These are phyloP conservation scores for Leucocoprinus birnbaumii DNA, from an alignment of 768 basidiomycete species.

Conservation along the genomic window DNA sequence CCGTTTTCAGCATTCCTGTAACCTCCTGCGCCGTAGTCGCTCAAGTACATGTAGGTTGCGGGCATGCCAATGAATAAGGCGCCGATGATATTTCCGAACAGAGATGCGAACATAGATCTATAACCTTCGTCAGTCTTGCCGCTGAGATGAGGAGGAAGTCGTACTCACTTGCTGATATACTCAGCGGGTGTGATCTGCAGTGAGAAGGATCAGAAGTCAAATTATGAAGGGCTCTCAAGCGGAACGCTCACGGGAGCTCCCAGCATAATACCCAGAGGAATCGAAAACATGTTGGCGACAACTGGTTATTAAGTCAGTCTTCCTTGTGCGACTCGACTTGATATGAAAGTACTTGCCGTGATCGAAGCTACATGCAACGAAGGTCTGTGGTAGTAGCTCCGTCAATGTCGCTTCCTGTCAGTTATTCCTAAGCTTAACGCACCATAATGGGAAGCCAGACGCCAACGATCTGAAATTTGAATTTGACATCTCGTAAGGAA, in stretches of 20 bases:
- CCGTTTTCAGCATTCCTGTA: neutral
- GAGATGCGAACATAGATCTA: neutral
- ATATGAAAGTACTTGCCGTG: constrained; percentile 47
- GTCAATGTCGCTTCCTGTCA: too few relatives aligned
- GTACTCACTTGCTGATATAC: constrained; percentile 62
- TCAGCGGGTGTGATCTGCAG: constrained; percentile 44
- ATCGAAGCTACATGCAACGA: constrained; percentile 69
- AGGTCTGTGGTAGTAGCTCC: constrained; percentile 37
- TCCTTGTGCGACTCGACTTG: too few relatives aligned
- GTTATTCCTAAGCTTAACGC: constrained; percentile 12
- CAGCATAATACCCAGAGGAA: constrained; percentile 71
- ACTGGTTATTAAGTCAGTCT: constrained; percentile 30
- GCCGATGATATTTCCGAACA: neutral
- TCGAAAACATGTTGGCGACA: constrained; percentile 74
- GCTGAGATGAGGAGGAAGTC: too few relatives aligned
- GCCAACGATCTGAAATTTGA: constrained; percentile 57
- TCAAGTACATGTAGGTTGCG: neutral
- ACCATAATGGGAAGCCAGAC: constrained; percentile 80
- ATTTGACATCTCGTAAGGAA: too few relatives aligned
- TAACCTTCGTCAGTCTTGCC: neutral
- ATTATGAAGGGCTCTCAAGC: neutral
- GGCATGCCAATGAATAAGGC: neutral
- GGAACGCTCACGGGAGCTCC: constrained; percentile 50
- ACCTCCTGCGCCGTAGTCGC: neutral
- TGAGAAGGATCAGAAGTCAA: constrained; percentile 9